Evolutionary conservation across 1,284 basidiomycete species (phyloP).

Genomic region (Sanghuangporus baumii): DNA sequence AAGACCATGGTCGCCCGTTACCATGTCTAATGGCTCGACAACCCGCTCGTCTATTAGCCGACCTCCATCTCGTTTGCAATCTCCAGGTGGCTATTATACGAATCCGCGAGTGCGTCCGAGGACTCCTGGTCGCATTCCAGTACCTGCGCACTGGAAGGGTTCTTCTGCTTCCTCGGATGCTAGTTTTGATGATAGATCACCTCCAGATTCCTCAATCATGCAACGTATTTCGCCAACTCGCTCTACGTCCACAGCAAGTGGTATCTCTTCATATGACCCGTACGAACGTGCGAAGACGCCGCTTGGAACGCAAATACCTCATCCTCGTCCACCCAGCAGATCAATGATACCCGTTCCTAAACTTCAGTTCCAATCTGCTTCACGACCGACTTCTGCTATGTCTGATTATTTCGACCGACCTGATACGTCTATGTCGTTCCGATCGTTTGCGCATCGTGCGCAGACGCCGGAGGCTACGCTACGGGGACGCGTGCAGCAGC

Average conservation of each 20-base stretch:
- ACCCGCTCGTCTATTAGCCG: conserved; percentile 44
- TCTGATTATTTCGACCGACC: conserved; percentile 49
- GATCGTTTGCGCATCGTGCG: conserved; percentile 41
- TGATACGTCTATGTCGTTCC: conserved; percentile 50
- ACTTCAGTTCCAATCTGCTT: conserved; percentile 62
- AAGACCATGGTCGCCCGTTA: conserved; percentile 73
- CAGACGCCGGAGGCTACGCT: conserved; percentile 65
- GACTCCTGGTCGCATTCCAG: conserved; percentile 73
- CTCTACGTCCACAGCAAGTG: conserved; percentile 32
- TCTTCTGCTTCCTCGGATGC: conserved; percentile 42
- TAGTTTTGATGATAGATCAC: conserved; percentile 41
- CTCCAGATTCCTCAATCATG: conserved; percentile 34
- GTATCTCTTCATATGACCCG: conserved; percentile 22
- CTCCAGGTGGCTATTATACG: conserved; percentile 18
- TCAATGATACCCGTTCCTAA: conserved; percentile 78
- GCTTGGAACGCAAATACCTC: conserved; percentile 36
- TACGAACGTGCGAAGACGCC: conserved; percentile 34
- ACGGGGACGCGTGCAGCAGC: conserved; percentile 49
- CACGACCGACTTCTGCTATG: conserved; percentile 65
- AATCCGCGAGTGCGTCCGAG: conserved; percentile 51
- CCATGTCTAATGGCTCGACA: conserved; percentile 59
- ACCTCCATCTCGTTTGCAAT: conserved; percentile 35
- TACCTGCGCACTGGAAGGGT: conserved; percentile 44
- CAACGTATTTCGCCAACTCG: conserved; percentile 62
- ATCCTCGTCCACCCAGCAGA: conserved; percentile 71